Conservation (phyloP, 371 early-diverging fungal species). For the Haplosporangium sp. region DNA sequence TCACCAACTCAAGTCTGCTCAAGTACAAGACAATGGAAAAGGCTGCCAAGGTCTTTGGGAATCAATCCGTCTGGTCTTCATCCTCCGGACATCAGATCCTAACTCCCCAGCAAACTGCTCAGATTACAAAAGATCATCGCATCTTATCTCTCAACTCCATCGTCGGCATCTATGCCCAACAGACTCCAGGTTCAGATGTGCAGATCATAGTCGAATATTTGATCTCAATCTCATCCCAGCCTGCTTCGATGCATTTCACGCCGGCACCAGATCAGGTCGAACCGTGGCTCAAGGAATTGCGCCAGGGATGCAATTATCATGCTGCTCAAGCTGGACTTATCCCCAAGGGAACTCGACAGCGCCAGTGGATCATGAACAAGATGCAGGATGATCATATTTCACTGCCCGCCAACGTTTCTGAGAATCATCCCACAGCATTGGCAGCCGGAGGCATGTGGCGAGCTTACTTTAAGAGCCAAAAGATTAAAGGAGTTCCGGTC, state of each 20-base stretch:
- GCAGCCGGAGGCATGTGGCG: conserved; percentile 56
- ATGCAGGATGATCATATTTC: conserved; percentile 40
- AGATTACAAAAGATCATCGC: conserved; percentile 46
- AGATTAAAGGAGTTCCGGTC: conserved; percentile 43
- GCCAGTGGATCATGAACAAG: conserved; percentile 49
- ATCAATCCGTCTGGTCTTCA: conserved; percentile 51
- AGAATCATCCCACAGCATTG: conserved; percentile 47
- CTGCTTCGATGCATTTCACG: conserved; percentile 47
- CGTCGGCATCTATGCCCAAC: conserved; percentile 33
- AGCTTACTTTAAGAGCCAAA: conserved; percentile 40
- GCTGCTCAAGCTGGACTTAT: conserved; percentile 46
- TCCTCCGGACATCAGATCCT: conserved; percentile 51
- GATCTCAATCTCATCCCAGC: conserved; percentile 48
- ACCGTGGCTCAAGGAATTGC: conserved; percentile 37
- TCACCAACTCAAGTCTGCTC: conserved; percentile 47
- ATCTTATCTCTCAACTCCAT: conserved; percentile 45
- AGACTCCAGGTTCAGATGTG: conserved; percentile 11
- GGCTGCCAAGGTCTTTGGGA: conserved; percentile 53
- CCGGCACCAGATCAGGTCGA: conserved; percentile 46
- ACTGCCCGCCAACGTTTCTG: conserved; percentile 42
- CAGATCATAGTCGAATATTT: conserved; percentile 43
- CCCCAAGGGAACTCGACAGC: conserved; percentile 46
- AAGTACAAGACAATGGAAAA: conserved; percentile 55
- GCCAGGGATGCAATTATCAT: conserved; percentile 53
- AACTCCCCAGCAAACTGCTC: conserved; percentile 40